Evolutionary conservation across 148 eudicot species (phyloP).

Genomic region (Rhododendron griersonianum): DNA sequence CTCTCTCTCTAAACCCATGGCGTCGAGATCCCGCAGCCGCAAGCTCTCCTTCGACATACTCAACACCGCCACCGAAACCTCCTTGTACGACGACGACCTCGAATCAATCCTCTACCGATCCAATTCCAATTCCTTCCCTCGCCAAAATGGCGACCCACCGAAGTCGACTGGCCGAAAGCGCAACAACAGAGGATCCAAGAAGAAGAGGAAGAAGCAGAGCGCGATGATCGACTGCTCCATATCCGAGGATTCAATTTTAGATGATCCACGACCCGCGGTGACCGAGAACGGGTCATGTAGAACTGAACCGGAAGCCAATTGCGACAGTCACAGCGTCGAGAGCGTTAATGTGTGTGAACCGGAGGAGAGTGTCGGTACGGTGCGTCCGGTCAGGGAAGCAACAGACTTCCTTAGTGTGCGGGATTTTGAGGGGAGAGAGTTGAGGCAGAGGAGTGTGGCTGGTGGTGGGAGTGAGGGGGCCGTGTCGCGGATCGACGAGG

Average conservation of each 20-base stretch:
- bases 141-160: slow-evolving; percentile 12
- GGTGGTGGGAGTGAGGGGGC: slow-evolving; percentile 18
- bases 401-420: not conserved
- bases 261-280: not conserved
- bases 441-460: slow-evolving; percentile 25
- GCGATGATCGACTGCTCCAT: not conserved
- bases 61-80: slow-evolving; percentile 1
- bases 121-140: slow-evolving; percentile 26
- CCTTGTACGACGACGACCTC: slow-evolving; percentile 20
- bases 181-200: slow-evolving; percentile 27
- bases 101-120: slow-evolving; percentile 37
- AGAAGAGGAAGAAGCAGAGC: slow-evolving; percentile 21
- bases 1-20: slow-evolving; percentile 27
- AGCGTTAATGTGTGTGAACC: slow-evolving; percentile 23
- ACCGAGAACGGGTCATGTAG: not conserved
- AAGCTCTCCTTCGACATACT: slow-evolving; percentile 71
- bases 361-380: slow-evolving; percentile 25
- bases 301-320: slow-evolving; percentile 9
- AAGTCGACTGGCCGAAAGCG: slow-evolving; percentile 32
- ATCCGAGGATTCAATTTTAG: slow-evolving; percentile 9
- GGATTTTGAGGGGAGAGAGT: slow-evolving; percentile 6
- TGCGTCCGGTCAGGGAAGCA: slow-evolving; percentile 23
- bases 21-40: slow-evolving; percentile 47
- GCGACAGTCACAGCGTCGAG: slow-evolving; percentile 9
- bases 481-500: slow-evolving; percentile 13